These are phyloP conservation scores for Ophiostoma tasmaniense DNA, from an alignment of 2,329 filamentous ascomycete species.

Conservation along the genomic window DNA sequence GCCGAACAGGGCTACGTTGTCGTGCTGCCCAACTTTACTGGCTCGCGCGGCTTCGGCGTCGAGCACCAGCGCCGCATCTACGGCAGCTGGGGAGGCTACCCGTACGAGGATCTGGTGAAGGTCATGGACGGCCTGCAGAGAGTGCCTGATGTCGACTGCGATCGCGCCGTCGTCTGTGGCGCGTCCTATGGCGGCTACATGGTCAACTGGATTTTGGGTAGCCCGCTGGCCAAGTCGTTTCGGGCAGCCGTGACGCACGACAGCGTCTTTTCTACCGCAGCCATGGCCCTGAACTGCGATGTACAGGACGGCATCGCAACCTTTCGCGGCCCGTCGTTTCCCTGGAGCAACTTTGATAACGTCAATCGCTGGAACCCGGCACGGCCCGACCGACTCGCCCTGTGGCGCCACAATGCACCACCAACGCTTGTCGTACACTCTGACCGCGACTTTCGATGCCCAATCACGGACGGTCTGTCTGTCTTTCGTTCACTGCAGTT, in stretches of 20 bases:
- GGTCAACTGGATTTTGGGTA: slow-evolving; percentile 51
- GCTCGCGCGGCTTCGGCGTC: slow-evolving; percentile 47
- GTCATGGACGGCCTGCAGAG: slow-evolving; percentile 44
- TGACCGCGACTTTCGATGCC: slow-evolving; percentile 55
- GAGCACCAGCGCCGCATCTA: slow-evolving; percentile 33
- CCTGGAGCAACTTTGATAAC: slow-evolving; percentile 38
- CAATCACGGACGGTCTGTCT: slow-evolving; percentile 47
- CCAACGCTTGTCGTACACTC: slow-evolving; percentile 67
- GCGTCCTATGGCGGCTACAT: slow-evolving; percentile 52
- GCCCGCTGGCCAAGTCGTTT: slow-evolving; percentile 35
- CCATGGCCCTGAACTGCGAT: slow-evolving; percentile 21
- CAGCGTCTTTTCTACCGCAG: slow-evolving; percentile 32
- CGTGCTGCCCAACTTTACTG: slow-evolving; percentile 50
- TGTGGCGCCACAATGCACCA: slow-evolving; percentile 47
- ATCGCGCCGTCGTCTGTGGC: slow-evolving; percentile 44
- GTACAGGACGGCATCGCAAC: slow-evolving; percentile 22
- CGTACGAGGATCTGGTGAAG: slow-evolving; percentile 47
- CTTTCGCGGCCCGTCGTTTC: slow-evolving; percentile 36
- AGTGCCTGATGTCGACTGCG: slow-evolving; percentile 45
- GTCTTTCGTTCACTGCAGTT: slow-evolving; percentile 66
- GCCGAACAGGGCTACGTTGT: slow-evolving; percentile 54
- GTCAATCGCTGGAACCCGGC: slow-evolving; percentile 45
- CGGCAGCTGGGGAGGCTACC: slow-evolving; percentile 43
- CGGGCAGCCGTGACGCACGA: slow-evolving; percentile 49
- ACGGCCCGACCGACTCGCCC: slow-evolving; percentile 36